These are phyloP conservation scores for Populus nigra DNA, from an alignment of 345 rosid species.

Conservation along the genomic window DNA sequence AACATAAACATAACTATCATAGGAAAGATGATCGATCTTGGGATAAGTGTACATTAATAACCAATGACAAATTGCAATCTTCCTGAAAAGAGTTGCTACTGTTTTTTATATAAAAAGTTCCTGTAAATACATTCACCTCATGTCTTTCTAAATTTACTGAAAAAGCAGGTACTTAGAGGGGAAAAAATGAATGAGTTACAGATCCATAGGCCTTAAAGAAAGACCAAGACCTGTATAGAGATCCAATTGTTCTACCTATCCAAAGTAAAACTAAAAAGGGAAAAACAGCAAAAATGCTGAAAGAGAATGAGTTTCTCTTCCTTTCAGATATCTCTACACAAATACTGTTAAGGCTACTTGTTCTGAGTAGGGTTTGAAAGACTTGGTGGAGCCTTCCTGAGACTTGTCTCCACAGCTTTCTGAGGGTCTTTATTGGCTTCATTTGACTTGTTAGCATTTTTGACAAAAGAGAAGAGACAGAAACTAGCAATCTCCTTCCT, in stretches of 20 bases:
- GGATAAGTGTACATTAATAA: neutral
- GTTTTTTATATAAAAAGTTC: constrained; percentile 11
- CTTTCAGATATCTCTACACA: constrained; percentile 7
- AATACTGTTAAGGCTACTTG: constrained; percentile 26
- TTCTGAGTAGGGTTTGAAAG: constrained; percentile 54
- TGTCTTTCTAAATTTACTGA: constrained; percentile 18
- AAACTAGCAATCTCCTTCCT: constrained; percentile 37
- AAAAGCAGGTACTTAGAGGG: constrained; percentile 8
- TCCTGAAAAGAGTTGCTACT: constrained; percentile 10
- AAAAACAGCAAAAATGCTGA: constrained; percentile 11
- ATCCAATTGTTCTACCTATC: constrained; percentile 7
- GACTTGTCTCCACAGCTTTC: constrained; percentile 41
- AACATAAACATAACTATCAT: neutral
- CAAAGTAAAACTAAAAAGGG: neutral
- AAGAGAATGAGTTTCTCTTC: constrained; percentile 11
- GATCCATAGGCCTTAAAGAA: neutral
- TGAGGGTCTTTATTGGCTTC: constrained; percentile 24
- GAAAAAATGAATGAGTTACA: neutral
- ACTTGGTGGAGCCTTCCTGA: constrained; percentile 47
- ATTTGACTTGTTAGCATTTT: constrained; percentile 20
- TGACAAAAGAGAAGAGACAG: constrained; percentile 24
- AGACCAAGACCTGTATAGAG: neutral
- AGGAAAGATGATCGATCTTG: constrained; percentile 3
- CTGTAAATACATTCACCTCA: constrained; percentile 17
- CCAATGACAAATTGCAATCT: neutral